Percentiles rank a stretch among this genome's conserved stretches.
These are phyloP conservation scores for Umbelopsis sp. DNA, from an alignment of 371 early-diverging fungal genomes.

Conservation along the genomic window DNA sequence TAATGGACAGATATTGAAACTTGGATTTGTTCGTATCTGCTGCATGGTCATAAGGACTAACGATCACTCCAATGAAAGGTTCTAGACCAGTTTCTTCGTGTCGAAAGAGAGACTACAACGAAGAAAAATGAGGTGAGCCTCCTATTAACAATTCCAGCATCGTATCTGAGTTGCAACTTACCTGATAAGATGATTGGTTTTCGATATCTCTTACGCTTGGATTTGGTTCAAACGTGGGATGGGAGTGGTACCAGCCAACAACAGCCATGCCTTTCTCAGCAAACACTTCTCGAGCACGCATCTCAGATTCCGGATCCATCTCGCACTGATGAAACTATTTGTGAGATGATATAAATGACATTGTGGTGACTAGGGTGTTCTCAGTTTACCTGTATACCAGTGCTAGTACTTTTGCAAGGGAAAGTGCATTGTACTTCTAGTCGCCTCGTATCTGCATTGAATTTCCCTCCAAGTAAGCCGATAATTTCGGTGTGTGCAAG, in stretches of 20 bases:
- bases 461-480: conserved; percentile 81
- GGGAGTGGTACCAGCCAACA: conserved; percentile 94
- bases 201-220: conserved; percentile 85
- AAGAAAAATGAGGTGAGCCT: neutral
- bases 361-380: neutral
- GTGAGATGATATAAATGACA: neutral
- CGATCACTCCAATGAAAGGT: conserved; percentile 85
- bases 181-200: conserved; percentile 82
- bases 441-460: conserved; percentile 47
- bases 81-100: conserved; percentile 66
- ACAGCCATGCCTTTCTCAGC: conserved; percentile 69
- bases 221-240: conserved; percentile 83
- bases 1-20: conserved; percentile 61
- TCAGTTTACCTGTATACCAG: conserved; percentile 65
- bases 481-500: conserved; percentile 85
- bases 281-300: conserved; percentile 76
- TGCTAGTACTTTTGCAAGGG: conserved; percentile 73
- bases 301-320: conserved; percentile 83
- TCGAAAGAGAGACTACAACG: conserved; percentile 60
- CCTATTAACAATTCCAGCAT: neutral
- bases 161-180: neutral
- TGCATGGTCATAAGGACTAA: conserved; percentile 71
- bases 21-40: conserved; percentile 55
- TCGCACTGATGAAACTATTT: conserved; percentile 59
- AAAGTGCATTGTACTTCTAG: conserved; percentile 55